Evolutionary conservation across 192 early-diverging fungal genomes (phyloP).

Genomic region (Ambispora gerdemannii): DNA sequence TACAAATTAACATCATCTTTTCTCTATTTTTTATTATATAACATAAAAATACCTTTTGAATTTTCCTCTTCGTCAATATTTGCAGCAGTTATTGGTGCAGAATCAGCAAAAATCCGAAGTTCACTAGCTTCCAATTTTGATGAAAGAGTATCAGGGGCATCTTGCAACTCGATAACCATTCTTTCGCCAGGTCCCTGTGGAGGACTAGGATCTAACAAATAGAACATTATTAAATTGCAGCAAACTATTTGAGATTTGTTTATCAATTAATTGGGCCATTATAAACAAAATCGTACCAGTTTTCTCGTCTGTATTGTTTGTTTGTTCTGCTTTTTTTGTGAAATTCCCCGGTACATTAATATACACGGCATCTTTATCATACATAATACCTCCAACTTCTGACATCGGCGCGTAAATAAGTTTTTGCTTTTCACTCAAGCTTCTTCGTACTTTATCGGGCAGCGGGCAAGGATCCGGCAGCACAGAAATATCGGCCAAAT

Average conservation of each 20-base stretch:
- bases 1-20: too few species aligned
- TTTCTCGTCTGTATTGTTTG: slow-evolving; percentile 36
- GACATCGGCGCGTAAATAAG: slow-evolving; percentile 98
- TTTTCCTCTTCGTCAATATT: slow-evolving; percentile 42
- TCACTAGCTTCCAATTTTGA: slow-evolving; percentile 64
- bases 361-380: slow-evolving; percentile 99
- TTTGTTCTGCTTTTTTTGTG: slow-evolving; percentile 52
- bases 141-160: slow-evolving; percentile 69
- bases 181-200: slow-evolving; percentile 73
- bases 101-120: slow-evolving; percentile 66
- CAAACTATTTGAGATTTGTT: too few species aligned
- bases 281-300: slow-evolving; percentile 19
- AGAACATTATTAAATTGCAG: background rate
- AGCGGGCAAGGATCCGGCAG: slow-evolving; percentile 95
- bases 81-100: slow-evolving; percentile 54
- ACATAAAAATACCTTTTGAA: slow-evolving; percentile 11
- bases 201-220: slow-evolving; percentile 14
- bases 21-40: too few species aligned
- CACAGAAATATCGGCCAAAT: slow-evolving; percentile 68
- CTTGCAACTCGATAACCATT: slow-evolving; percentile 92
- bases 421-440: slow-evolving; percentile 90
- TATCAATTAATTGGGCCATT: background rate
- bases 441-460: slow-evolving; percentile 87
- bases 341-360: slow-evolving; percentile 91
- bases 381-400: slow-evolving; percentile 96